Evolutionary conservation across 2,329 filamentous ascomycete species (phyloP), one percentile per base, ranked within the genome.

Genomic region (Aspergillus pseudoglaucus): DNA sequence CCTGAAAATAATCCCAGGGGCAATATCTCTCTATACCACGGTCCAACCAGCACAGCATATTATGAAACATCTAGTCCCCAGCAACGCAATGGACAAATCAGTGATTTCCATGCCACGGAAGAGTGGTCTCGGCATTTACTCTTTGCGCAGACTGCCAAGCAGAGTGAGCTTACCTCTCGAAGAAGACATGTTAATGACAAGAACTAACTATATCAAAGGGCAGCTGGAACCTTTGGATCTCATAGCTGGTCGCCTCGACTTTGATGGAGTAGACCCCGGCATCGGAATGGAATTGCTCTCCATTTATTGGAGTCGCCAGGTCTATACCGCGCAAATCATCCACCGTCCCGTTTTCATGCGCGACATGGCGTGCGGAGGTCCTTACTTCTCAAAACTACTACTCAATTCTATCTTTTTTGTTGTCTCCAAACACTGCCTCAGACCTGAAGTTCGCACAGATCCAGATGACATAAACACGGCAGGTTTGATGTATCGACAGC

Each of bases 241-340:
- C 35, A 62, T 69, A 1, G 63, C 67, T 3, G 69, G 68, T 1
- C 72, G 69, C 44, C 70, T 80, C 2, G 77, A 81, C 55, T 80
- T 82, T 58, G 78, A 81, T 54, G 77, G 75, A 1, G 67, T 80
- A 1, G 72, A 78, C 39, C 72, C 76, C 0, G 72, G 78, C 14
- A 56, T 80, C 2, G 77, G 71, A 7, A 74, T 78, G 65, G 74
- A 79, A 44, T 59, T 81, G 1, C 62, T 80, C 0, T 69, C 69
- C 0, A 62, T 80, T 0, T 74, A 79, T 45, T 79, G 75, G 75
- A 79, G 75, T 54, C 70, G 76, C 12, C 76, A 79, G 49, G 75
- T 78, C 45, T 71, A 76, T 44, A 69, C 73, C 4, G 66, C 68
- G 35, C 57, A 73, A 3, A 65, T 78, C 25, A 75, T 45, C 8